A percentile compares a stretch with the other conserved stretches of the same genome.
These are phyloP conservation scores for Tilletiaria anomala DNA, from an alignment of 1,284 basidiomycete species.

Conservation along the genomic window DNA sequence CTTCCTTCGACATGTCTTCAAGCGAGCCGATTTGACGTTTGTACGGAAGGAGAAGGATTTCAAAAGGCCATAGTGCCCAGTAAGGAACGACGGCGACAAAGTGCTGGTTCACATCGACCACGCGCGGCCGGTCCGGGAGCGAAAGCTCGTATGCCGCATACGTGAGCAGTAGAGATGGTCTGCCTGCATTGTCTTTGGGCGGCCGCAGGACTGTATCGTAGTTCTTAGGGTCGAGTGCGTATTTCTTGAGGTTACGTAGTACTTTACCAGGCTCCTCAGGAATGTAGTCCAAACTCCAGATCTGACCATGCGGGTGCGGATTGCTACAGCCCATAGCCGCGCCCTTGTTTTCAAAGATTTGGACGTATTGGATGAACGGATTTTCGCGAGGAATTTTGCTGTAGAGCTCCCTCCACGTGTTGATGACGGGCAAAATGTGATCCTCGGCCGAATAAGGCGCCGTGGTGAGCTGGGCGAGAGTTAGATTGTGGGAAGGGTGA, in stretches of 20 bases:
- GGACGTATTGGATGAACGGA: slow-evolving; percentile 35
- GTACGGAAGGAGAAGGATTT: slow-evolving; percentile 48
- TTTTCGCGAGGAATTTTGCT: slow-evolving; percentile 25
- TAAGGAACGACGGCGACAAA: slow-evolving; percentile 83
- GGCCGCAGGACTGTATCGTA: slow-evolving; percentile 32
- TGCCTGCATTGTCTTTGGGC: slow-evolving; percentile 49
- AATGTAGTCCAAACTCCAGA: slow-evolving; percentile 52
- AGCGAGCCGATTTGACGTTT: slow-evolving; percentile 22
- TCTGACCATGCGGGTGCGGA: slow-evolving; percentile 86
- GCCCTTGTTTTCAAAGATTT: slow-evolving; percentile 67
- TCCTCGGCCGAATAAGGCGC: slow-evolving; percentile 27
- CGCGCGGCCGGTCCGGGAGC: slow-evolving; percentile 46
- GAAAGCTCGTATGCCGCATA: slow-evolving; percentile 61
- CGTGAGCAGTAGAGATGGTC: slow-evolving; percentile 66
- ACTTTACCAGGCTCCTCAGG: slow-evolving; percentile 29
- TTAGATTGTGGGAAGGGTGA: slow-evolving; percentile 78
- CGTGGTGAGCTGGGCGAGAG: slow-evolving; percentile 57
- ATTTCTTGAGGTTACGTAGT: slow-evolving; percentile 17
- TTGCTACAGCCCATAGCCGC: slow-evolving; percentile 92
- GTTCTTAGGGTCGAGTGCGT: slow-evolving; percentile 15
- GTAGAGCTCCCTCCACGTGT: slow-evolving; percentile 51
- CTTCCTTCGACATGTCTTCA: slow-evolving; percentile 14
- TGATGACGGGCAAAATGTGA: slow-evolving; percentile 60
- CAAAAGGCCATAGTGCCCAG: slow-evolving; percentile 95
- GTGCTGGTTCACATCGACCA: slow-evolving; percentile 58